Conservation (phyloP, 345 rosid genomes). For the Streptanthus diversifolius region DNA sequence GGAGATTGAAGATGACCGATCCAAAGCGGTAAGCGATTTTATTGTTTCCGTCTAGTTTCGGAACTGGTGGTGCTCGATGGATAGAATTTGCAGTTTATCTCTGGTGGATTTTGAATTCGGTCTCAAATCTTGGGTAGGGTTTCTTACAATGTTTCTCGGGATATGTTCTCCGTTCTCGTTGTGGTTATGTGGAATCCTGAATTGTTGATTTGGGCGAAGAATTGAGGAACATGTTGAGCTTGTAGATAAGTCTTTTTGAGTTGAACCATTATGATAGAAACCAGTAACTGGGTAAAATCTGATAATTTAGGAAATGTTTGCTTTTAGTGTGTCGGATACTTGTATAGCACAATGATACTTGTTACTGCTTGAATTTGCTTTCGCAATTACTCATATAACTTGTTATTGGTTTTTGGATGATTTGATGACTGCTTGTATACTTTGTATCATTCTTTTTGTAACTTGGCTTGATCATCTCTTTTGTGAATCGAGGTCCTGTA, state of each 20-base stretch:
- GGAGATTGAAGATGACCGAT: slow-evolving; percentile 24
- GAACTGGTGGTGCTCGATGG: background rate
- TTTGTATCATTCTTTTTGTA: background rate
- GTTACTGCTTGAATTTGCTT: background rate
- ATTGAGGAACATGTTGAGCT: slow-evolving; percentile 5
- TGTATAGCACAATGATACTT: background rate
- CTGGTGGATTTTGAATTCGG: background rate
- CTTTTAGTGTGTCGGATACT: background rate
- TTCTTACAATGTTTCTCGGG: slow-evolving; percentile 1
- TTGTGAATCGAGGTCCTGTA: background rate
- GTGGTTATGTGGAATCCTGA: background rate
- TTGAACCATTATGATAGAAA: background rate
- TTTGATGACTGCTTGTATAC: background rate
- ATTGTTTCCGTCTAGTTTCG: background rate
- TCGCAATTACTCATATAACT: background rate
- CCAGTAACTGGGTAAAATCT: background rate
- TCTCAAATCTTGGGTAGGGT: slow-evolving; percentile 18
- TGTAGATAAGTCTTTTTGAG: background rate
- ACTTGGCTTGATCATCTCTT: background rate
- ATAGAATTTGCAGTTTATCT: background rate
- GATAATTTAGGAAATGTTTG: background rate
- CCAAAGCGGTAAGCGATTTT: slow-evolving; percentile 22
- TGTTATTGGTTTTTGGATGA: background rate
- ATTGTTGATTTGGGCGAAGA: background rate
- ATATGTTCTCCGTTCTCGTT: background rate